Evolutionary conservation across 225 moss, liverwort and hornwort species (phyloP), one percentile per base, ranked within the genome.

Genomic region (Straminergon stramineum): DNA sequence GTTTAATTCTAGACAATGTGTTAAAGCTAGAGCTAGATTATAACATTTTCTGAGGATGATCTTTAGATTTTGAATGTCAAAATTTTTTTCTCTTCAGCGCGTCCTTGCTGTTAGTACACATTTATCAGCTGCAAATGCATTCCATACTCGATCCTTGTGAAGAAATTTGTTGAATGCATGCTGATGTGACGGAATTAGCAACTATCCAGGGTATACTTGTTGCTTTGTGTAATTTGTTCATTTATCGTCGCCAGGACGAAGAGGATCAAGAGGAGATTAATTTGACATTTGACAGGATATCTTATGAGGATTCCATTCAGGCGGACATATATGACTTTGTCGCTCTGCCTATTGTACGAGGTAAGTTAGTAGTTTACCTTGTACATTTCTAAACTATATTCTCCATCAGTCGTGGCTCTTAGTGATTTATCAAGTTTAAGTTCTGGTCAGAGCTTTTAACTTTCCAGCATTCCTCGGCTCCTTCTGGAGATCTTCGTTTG

Each of bases 241-340:
- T 55, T 53, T 61, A 11, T 52, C 41, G 53, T 71, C 52, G 67
- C 75, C 82, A 93, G 87, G 91, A 92, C 74, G 90, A 92, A 78
- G 94, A 90, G 64, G 86, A 92, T 84, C 89, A 86, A 65, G 94
- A 91, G 85, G 90, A 93, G 81, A 84, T 76, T 28, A 88, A 77
- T 55, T 95, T 93, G 88, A 91, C 88, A 60, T 94, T 94, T 73
- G 93, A 96, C 87, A 91, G 81, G 79, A 75, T 90, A 30, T 93
- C 94, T 84, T 94, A 93, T 52, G 88, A 94, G 76, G 88, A 92
- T 48, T 92, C 89, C 32, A 88, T 89, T 68, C 93, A 94, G 83
- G 87, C 52, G 73, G 92, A 94, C 35, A 88, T 96, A 85, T 96
- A 89, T 84, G 89, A 92, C 52, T 89, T 83, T 70, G 91, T 93